phyloP scores from a whole-genome alignment of 805 yeast species.

The Brettanomyces sp. region DNA sequence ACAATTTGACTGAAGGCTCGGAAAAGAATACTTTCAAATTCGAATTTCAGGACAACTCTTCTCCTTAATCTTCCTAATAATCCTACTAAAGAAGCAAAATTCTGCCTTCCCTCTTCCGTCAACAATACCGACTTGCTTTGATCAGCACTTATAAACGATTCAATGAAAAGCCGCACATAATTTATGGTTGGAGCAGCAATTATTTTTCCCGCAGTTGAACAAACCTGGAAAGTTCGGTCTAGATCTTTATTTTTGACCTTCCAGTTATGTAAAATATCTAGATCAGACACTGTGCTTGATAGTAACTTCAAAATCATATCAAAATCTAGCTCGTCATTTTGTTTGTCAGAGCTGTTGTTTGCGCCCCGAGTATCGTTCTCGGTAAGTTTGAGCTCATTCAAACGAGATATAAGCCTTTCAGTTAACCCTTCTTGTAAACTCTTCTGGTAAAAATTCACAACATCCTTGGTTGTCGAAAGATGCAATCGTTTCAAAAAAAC shows the following conservation, averaged over 20 bases:
- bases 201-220: conserved; percentile 10
- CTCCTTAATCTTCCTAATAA: conserved; percentile 10
- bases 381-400: conserved; percentile 6
- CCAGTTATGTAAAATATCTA: conserved; percentile 19
- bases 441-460: not conserved
- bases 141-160: conserved; percentile 1
- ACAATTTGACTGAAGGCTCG: conserved; percentile 15
- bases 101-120: conserved; percentile 4
- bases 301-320: conserved; percentile 12
- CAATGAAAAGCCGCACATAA: conserved; percentile 12
- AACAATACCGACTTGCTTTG: not conserved
- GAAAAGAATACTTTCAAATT: conserved; percentile 19
- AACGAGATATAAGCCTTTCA: conserved; percentile 6
- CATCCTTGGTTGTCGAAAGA: conserved; percentile 4
- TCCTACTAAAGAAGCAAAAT: conserved; percentile 9
- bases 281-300: conserved; percentile 13
- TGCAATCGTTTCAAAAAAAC: conserved; percentile 12
- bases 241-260: conserved; percentile 13
- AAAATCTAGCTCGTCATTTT: conserved; percentile 1
- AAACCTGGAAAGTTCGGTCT: conserved; percentile 11
- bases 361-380: conserved; percentile 1
- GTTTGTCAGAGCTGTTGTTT: not conserved
- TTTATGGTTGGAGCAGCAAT: conserved; percentile 13
- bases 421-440: conserved; percentile 6
- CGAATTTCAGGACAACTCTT: conserved; percentile 12